Percentiles rank a stretch among this genome's conserved stretches.
Evolutionary conservation across 345 rosid species (phyloP).

Genomic region (Anacardium occidentale): DNA sequence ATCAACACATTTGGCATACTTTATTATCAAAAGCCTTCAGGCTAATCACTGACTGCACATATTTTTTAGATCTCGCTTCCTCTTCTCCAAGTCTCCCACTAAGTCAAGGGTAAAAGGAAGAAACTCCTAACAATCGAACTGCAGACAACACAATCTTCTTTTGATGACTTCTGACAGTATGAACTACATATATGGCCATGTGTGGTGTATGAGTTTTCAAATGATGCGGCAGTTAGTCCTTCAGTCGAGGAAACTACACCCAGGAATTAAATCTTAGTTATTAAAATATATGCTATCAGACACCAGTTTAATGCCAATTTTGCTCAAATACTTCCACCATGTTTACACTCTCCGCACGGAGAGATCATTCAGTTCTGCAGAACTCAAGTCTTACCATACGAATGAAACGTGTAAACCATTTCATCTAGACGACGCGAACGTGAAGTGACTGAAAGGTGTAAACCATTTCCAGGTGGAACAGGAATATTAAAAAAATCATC

Average conservation of each 20-base stretch:
- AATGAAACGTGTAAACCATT: background rate
- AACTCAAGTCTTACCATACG: background rate
- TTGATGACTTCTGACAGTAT: too few relatives aligned
- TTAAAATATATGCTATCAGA: background rate
- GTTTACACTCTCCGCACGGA: background rate
- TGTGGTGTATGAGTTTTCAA: slow-evolving; percentile 33
- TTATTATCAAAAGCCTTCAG: background rate
- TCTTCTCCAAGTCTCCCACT: background rate
- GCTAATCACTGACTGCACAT: background rate
- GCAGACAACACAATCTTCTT: background rate
- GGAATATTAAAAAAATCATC: too few relatives aligned
- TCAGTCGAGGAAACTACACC: slow-evolving; percentile 28
- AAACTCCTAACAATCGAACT: background rate
- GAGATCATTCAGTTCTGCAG: background rate
- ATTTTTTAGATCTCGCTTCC: too few relatives aligned
- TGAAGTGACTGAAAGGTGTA: too few relatives aligned
- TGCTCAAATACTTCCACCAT: slow-evolving; percentile 6
- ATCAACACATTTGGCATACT: too few relatives aligned
- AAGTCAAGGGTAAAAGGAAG: background rate
- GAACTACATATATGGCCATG: too few relatives aligned
- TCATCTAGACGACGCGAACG: background rate
- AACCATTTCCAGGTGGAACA: background rate
- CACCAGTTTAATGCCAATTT: background rate
- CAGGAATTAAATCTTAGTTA: slow-evolving; percentile 2
- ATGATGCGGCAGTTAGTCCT: slow-evolving; percentile 51